phyloP scores from a whole-genome alignment of 2,329 filamentous ascomycete species.

The Epichloe sp. region DNA sequence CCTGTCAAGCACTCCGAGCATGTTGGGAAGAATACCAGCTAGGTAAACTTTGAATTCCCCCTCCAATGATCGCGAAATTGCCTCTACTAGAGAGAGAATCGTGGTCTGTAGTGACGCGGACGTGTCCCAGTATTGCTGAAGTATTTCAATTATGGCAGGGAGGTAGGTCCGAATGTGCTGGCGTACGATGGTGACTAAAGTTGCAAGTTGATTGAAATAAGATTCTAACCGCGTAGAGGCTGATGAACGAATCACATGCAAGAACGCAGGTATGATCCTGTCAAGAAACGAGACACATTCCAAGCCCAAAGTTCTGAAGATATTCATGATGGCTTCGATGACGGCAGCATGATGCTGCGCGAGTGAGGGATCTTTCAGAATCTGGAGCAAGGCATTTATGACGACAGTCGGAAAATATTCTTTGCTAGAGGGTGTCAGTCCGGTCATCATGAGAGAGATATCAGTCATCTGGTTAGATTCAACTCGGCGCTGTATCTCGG shows the following conservation, averaged over 20 bases:
- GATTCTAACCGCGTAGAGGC: constrained; percentile 70
- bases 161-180: constrained; percentile 92
- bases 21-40: constrained; percentile 74
- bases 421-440: constrained; percentile 88
- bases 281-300: constrained; percentile 93
- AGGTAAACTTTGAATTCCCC: constrained; percentile 99
- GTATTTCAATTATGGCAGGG: constrained; percentile 66
- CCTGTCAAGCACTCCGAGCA: constrained; percentile 87
- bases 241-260: constrained; percentile 76
- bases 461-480: constrained; percentile 65
- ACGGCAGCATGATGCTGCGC: constrained; percentile 85
- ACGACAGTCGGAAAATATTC: constrained; percentile 98
- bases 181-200: constrained; percentile 85
- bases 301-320: constrained; percentile 89
- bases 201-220: constrained; percentile 93
- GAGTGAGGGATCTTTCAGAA: constrained; percentile 81
- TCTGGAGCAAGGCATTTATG: constrained; percentile 86
- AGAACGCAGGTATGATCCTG: constrained; percentile 87
- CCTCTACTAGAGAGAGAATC: constrained; percentile 83
- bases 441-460: constrained; percentile 95
- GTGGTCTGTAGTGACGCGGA: constrained; percentile 75
- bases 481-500: constrained; percentile 59
- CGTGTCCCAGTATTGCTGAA: constrained; percentile 82
- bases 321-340: constrained; percentile 97
- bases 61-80: constrained; percentile 84